phyloP scores from a whole-genome alignment of 768 basidiomycete species.

The Guyanaporus albipodus region DNA sequence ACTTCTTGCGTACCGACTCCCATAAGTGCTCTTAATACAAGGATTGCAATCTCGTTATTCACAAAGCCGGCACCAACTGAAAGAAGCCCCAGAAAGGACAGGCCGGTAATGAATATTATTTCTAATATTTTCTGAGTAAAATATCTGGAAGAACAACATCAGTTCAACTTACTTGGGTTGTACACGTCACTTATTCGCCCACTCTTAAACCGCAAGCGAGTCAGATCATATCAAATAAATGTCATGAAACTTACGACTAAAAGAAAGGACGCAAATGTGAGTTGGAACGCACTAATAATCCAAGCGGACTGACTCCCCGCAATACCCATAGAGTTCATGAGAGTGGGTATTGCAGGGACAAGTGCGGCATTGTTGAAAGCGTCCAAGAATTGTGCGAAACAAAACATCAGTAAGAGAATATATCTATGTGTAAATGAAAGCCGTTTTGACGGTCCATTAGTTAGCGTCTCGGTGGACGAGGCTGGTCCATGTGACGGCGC shows the following conservation, averaged over 20 bases:
- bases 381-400: conserved; percentile 42
- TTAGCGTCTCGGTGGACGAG: neutral
- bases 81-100: conserved; percentile 39
- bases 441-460: conserved; percentile 1
- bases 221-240: conserved; percentile 7
- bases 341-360: conserved; percentile 37
- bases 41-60: conserved; percentile 41
- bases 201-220: conserved; percentile 14
- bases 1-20: conserved; percentile 38
- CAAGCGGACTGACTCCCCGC: conserved; percentile 24
- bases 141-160: conserved; percentile 3
- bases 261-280: conserved; percentile 45
- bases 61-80: conserved; percentile 47
- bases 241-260: conserved; percentile 15
- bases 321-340: conserved; percentile 19
- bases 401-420: conserved; percentile 35
- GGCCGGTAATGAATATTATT: conserved; percentile 40
- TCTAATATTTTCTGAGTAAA: conserved; percentile 35
- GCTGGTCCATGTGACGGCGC: neutral
- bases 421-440: conserved; percentile 27
- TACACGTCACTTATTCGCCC: conserved; percentile 26
- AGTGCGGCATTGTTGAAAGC: conserved; percentile 41
- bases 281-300: conserved; percentile 42
- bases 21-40: conserved; percentile 49
- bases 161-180: conserved; percentile 27